Conservation (phyloP, 805 yeast genomes). For the Novakomyces olei region DNA sequence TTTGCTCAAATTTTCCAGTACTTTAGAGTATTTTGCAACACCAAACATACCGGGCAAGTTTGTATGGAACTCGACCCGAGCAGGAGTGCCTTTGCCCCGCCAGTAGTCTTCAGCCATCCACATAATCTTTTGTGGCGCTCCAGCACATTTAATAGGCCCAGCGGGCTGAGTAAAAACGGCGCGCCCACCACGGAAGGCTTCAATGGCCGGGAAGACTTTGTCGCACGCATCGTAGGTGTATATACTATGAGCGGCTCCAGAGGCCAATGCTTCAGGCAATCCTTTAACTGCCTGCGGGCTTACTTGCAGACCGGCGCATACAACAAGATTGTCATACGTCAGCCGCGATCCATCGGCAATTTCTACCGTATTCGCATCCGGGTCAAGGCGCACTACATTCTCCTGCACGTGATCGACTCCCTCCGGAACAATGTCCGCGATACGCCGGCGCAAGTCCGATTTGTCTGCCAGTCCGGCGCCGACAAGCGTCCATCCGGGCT, state of each 20-base stretch:
- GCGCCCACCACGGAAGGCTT: not conserved
- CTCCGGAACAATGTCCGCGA: conserved; percentile 1
- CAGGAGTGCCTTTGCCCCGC: conserved; percentile 1
- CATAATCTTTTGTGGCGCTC: conserved; percentile 5
- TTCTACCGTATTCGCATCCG: not conserved
- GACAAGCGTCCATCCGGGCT: conserved; percentile 5
- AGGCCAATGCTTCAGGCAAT: not conserved
- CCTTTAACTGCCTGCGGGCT: not conserved
- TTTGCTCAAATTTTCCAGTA: not conserved
- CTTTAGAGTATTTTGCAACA: conserved; percentile 2
- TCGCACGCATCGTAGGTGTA: conserved; percentile 1
- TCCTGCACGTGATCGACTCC: not conserved
- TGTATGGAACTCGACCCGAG: not conserved
- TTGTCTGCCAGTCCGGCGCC: conserved; percentile 3
- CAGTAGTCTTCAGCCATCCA: conserved; percentile 5
- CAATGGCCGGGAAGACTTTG: not conserved
- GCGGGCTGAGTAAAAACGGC: conserved; percentile 4
- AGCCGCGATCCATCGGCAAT: not conserved
- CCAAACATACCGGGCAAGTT: conserved; percentile 1
- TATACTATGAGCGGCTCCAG: not conserved
- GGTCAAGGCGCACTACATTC: not conserved
- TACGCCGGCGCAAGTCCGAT: not conserved
- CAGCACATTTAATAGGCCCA: conserved; percentile 3
- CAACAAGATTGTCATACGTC: conserved; percentile 1
- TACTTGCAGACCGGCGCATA: conserved; percentile 2